Evolutionary conservation across 2,329 filamentous ascomycete species (phyloP).

Genomic region (Sporothrix variecibatus): DNA sequence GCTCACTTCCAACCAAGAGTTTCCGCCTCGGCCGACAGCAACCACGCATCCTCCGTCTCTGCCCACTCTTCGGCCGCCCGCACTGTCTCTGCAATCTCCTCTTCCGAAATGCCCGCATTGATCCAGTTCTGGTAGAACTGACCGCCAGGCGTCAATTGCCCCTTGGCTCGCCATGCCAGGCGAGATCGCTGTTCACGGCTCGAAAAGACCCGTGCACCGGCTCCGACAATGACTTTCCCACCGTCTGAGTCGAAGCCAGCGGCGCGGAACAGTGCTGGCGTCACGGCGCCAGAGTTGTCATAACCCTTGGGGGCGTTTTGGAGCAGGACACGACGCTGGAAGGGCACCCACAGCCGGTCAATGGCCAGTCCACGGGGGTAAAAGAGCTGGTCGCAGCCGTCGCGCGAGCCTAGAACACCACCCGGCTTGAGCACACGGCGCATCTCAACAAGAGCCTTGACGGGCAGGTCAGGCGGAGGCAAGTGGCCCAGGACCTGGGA

Average conservation of each 20-base stretch:
- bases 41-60: conserved; percentile 44
- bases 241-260: conserved; percentile 37
- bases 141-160: conserved; percentile 38
- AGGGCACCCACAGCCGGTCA: conserved; percentile 37
- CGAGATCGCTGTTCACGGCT: conserved; percentile 36
- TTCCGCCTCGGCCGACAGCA: conserved; percentile 40
- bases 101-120: conserved; percentile 40
- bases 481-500: conserved; percentile 49
- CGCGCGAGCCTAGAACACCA: conserved; percentile 43
- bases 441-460: conserved; percentile 44
- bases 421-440: conserved; percentile 46
- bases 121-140: conserved; percentile 41
- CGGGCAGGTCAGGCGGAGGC: conserved; percentile 35
- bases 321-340: conserved; percentile 31
- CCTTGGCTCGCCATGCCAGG: conserved; percentile 34
- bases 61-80: conserved; percentile 39
- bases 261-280: conserved; percentile 39
- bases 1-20: conserved; percentile 45
- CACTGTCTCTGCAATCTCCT: conserved; percentile 40
- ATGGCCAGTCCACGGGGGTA: conserved; percentile 35
- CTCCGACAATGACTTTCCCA: conserved; percentile 37
- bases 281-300: conserved; percentile 29
- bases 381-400: conserved; percentile 37
- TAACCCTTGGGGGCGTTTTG: conserved; percentile 24
- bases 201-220: conserved; percentile 36